These are phyloP conservation scores for Chrysanthemum seticuspe DNA, from an alignment of 129 eudicot species.

Conservation along the genomic window DNA sequence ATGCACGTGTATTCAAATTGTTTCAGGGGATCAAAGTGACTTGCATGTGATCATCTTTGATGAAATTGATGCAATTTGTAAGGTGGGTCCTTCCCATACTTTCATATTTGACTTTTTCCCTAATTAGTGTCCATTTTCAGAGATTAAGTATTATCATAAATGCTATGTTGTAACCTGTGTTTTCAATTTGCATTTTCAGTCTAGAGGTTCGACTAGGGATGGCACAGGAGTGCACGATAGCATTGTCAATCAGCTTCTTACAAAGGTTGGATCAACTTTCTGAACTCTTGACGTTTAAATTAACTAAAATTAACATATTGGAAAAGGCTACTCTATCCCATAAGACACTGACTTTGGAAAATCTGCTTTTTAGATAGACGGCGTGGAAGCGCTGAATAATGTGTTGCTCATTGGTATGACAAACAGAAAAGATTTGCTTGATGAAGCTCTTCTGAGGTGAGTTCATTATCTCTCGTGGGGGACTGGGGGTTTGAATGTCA, in stretches of 20 bases:
- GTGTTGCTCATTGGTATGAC: constrained; percentile 99
- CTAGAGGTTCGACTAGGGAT: constrained; percentile 99
- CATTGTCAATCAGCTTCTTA: constrained; percentile 98
- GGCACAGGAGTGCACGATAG: constrained; percentile 99
- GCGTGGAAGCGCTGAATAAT: constrained; percentile 97
- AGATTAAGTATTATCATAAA: neutral
- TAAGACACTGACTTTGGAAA: constrained; percentile 27
- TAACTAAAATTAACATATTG: neutral
- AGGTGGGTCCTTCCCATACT: constrained; percentile 45
- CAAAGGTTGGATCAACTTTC: constrained; percentile 64
- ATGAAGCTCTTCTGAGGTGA: constrained; percentile 97
- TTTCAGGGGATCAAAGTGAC: constrained; percentile 92
- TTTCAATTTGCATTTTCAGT: constrained; percentile 42
- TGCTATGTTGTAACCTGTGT: neutral
- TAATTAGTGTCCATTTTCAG: neutral
- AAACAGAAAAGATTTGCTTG: constrained; percentile 95
- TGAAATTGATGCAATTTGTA: constrained; percentile 99
- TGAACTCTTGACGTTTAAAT: neutral
- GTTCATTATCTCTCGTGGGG: constrained; percentile 12
- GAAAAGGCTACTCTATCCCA: too few relatives aligned
- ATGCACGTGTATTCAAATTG: neutral
- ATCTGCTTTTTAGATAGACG: constrained; percentile 69
- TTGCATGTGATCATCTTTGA: constrained; percentile 96
- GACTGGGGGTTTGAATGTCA: constrained; percentile 11
- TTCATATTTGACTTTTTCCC: constrained; percentile 4